Conservation (phyloP, 129 eudicot genomes). For the Cynara cardunculus region DNA sequence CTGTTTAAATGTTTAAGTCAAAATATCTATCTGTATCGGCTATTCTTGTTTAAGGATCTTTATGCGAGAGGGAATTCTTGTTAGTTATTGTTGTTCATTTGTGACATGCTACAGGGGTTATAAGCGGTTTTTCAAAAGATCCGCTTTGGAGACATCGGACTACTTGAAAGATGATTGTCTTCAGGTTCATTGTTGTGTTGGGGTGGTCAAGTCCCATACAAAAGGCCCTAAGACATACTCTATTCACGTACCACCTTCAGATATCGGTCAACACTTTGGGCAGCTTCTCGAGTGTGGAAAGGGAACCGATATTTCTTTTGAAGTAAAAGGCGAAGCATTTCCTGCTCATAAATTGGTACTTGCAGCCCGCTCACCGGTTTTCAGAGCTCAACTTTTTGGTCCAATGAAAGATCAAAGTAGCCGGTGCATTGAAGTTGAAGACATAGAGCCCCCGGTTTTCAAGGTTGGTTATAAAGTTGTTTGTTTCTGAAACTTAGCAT, state of each 20-base stretch:
- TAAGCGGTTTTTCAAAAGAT: conserved; percentile 66
- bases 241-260: conserved; percentile 64
- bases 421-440: conserved; percentile 53
- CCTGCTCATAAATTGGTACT: conserved; percentile 77
- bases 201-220: conserved; percentile 69
- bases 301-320: conserved; percentile 64
- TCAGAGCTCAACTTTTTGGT: conserved; percentile 83
- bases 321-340: conserved; percentile 65
- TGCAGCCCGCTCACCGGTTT: conserved; percentile 94
- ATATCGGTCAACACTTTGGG: conserved; percentile 80
- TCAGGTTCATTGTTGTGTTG: conserved; percentile 78
- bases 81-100: not conserved
- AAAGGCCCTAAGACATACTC: conserved; percentile 73
- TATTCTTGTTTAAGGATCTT: not conserved
- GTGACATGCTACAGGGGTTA: conserved; percentile 62
- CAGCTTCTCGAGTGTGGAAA: conserved; percentile 70
- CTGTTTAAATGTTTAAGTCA: not conserved
- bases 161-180: conserved; percentile 87
- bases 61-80: not conserved
- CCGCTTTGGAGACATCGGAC: conserved; percentile 65
- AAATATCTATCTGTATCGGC: not conserved
- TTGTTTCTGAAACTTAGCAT: conserved; percentile 7
- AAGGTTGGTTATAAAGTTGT: conserved; percentile 50
- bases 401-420: conserved; percentile 75
- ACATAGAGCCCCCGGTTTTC: conserved; percentile 67